These are phyloP conservation scores for Elsinoe fawcettii DNA, from an alignment of 2,329 filamentous ascomycete species.

Conservation along the genomic window DNA sequence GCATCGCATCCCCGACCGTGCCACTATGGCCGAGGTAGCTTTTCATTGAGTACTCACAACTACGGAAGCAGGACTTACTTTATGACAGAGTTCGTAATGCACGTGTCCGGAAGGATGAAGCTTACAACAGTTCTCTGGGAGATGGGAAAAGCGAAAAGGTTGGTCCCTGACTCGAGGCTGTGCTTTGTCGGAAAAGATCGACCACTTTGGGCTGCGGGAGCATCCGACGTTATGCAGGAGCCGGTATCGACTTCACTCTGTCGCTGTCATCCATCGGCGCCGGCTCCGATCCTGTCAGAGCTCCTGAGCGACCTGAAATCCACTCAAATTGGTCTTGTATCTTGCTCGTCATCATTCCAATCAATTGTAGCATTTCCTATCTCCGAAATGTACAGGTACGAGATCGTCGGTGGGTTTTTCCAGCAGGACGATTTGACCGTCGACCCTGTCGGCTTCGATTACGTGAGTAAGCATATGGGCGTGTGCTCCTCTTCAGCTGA, in stretches of 20 bases:
- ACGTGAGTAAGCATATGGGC: constrained; percentile 38
- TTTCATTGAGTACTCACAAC: no score
- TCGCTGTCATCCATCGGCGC: not conserved
- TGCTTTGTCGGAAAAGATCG: not conserved
- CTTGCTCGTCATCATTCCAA: not conserved
- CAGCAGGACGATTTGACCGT: constrained; percentile 54
- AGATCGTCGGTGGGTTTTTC: constrained; percentile 48
- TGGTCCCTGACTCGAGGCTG: not conserved
- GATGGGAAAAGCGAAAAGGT: not conserved
- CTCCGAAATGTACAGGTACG: not conserved
- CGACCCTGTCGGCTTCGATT: constrained; percentile 52
- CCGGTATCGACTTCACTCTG: not conserved
- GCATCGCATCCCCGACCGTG: not conserved
- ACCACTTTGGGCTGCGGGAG: not conserved
- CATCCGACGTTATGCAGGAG: not conserved
- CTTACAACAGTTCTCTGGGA: not conserved
- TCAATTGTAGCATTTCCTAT: not conserved
- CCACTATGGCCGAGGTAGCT: not conserved
- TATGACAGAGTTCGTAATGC: no score
- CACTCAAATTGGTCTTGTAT: not conserved
- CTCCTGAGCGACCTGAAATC: not conserved
- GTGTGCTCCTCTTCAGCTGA: constrained; percentile 13
- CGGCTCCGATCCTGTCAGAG: not conserved
- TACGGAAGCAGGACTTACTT: no score
- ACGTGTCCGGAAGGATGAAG: not conserved